Percentiles rank a stretch among this genome's conserved stretches.
Evolutionary conservation across 768 basidiomycete species (phyloP).

Genomic region (Lentinula guzmanii): DNA sequence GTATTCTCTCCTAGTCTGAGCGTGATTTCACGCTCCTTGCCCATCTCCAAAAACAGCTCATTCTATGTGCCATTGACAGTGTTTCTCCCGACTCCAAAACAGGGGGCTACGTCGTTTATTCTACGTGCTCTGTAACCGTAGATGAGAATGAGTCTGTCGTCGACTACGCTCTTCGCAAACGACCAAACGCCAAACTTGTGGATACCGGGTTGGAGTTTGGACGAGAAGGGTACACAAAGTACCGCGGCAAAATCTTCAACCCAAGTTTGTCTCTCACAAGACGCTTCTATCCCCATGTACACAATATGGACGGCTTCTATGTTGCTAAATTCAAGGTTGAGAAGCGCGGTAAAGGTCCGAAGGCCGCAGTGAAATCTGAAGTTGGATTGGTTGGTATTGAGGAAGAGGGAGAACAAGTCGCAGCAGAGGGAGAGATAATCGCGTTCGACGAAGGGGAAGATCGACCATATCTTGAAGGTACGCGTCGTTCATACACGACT

Average conservation of each 20-base stretch:
- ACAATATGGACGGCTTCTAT: constrained; percentile 99
- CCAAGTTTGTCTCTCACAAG: constrained; percentile 75
- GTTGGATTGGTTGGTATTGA: constrained; percentile 24
- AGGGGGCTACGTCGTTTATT: constrained; percentile 94
- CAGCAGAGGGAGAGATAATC: constrained; percentile 33
- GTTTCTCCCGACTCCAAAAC: constrained; percentile 84
- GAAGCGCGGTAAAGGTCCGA: constrained; percentile 51
- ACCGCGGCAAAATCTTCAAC: constrained; percentile 86
- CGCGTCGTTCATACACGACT: constrained; percentile 19
- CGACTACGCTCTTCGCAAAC: constrained; percentile 93
- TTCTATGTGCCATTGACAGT: constrained; percentile 97
- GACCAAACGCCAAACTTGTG: constrained; percentile 88
- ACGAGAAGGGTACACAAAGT: constrained; percentile 83
- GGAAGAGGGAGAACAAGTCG: constrained; percentile 22
- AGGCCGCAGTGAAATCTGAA: constrained; percentile 19
- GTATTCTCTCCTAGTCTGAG: constrained; percentile 54
- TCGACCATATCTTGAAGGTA: constrained; percentile 72
- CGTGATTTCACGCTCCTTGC: constrained; percentile 95
- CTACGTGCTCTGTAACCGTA: constrained; percentile 96
- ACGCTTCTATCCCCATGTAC: constrained; percentile 93
- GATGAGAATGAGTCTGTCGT: constrained; percentile 99
- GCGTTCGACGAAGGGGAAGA: constrained; percentile 78
- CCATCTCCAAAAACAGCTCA: constrained; percentile 96
- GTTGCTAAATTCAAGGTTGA: constrained; percentile 98
- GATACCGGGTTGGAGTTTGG: constrained; percentile 93